Conservation (phyloP, 495 filamentous ascomycete genomes). For the Pseudevernia furfuracea region DNA sequence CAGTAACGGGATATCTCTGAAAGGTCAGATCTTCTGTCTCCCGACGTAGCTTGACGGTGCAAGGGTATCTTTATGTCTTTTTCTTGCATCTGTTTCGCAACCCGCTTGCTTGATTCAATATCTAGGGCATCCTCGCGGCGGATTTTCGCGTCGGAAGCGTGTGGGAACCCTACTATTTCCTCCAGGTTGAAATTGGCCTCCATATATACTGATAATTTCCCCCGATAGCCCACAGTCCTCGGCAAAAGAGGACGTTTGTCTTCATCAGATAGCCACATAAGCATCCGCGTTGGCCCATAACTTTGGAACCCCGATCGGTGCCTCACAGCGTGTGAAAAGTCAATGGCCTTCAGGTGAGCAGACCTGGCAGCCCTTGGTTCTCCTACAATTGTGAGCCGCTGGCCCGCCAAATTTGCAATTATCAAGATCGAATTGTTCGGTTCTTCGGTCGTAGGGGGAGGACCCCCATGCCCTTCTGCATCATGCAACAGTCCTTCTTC, state of each 20-base stretch:
- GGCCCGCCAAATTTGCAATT: conserved; percentile 46
- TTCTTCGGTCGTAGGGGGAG: conserved; percentile 3
- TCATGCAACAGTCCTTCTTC: conserved; percentile 36
- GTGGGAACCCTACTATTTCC: conserved; percentile 37
- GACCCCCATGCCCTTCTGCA: conserved; percentile 15
- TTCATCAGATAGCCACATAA: conserved; percentile 49
- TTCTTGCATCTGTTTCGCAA: conserved; percentile 33
- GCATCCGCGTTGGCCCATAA: conserved; percentile 63
- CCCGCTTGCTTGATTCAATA: conserved; percentile 30
- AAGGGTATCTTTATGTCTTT: conserved; percentile 34
- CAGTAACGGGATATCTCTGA: conserved; percentile 21
- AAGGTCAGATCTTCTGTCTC: conserved; percentile 20
- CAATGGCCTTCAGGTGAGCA: conserved; percentile 33
- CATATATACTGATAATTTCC: conserved; percentile 45
- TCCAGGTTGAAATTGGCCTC: conserved; percentile 48
- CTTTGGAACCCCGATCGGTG: conserved; percentile 43
- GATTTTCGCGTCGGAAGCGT: conserved; percentile 16
- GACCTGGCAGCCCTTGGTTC: conserved; percentile 30
- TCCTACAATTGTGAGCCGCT: conserved; percentile 9
- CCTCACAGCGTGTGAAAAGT: conserved; percentile 35
- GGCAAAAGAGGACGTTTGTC: conserved; percentile 48
- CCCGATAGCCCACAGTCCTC: conserved; percentile 42
- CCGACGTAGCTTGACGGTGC: conserved; percentile 31
- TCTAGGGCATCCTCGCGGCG: conserved; percentile 32
- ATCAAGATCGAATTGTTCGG: conserved; percentile 57